Conservation (phyloP, 495 filamentous ascomycete genomes). For the Xylaria flabelliformis region DNA sequence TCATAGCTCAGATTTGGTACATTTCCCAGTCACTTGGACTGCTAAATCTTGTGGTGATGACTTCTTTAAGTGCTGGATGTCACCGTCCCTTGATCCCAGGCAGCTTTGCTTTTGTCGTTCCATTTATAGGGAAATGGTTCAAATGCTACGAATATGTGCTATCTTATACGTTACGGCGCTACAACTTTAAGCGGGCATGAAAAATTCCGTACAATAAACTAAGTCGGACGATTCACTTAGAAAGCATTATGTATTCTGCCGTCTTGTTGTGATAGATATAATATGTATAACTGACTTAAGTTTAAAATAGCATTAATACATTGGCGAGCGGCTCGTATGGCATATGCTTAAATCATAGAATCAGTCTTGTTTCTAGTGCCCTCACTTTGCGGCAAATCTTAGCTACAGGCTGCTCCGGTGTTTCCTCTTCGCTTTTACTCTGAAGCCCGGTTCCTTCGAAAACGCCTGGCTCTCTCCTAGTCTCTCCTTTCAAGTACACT, state of each 20-base stretch:
- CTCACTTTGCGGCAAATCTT: neutral
- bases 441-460: neutral
- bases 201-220: neutral
- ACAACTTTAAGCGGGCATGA: neutral
- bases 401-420: neutral
- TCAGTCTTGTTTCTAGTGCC: no score
- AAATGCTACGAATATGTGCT: neutral
- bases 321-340: neutral
- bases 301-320: neutral
- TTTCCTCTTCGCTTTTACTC: neutral
- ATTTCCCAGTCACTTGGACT: neutral
- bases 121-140: neutral
- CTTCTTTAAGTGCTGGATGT: neutral
- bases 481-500: neutral
- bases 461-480: neutral
- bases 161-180: neutral
- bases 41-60: neutral
- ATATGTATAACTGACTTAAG: neutral
- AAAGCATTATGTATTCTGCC: neutral
- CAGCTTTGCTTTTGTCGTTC: neutral
- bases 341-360: no score
- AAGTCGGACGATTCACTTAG: neutral
- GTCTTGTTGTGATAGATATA: neutral
- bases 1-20: neutral
- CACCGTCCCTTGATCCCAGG: neutral